These are phyloP conservation scores for Diphasiastrum complanatum DNA, from an alignment of 83 land plant species.

Conservation along the genomic window DNA sequence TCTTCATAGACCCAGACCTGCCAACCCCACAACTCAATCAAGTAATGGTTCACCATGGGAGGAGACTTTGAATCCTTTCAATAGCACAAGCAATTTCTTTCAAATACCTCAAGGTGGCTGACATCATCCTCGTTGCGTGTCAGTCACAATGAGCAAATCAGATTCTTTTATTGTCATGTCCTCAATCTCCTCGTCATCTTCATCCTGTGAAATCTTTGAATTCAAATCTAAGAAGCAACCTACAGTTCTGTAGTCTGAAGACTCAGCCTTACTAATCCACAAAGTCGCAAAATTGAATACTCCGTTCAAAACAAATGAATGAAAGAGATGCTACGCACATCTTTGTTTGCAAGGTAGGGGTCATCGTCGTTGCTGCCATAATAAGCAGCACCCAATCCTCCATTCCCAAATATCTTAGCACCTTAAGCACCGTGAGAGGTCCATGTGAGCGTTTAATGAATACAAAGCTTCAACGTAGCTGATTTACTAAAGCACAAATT, in stretches of 20 bases:
- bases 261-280: neutral
- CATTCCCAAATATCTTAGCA: slow-evolving; percentile 59
- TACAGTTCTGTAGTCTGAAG: too few species aligned
- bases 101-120: slow-evolving; percentile 68
- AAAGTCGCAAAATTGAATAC: neutral
- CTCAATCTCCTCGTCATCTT: slow-evolving; percentile 71
- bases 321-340: slow-evolving; percentile 32
- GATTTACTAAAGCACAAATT: slow-evolving; percentile 7
- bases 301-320: neutral
- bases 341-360: slow-evolving; percentile 63
- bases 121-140: slow-evolving; percentile 84
- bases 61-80: neutral
- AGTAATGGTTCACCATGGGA: neutral
- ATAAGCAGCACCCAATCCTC: slow-evolving; percentile 51
- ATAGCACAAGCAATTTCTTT: too few species aligned
- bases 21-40: neutral
- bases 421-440: too few species aligned
- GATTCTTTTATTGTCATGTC: slow-evolving; percentile 72
- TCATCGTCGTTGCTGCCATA: slow-evolving; percentile 66
- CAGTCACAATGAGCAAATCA: slow-evolving; percentile 74
- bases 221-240: neutral
- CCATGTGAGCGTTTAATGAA: too few species aligned
- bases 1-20: slow-evolving; percentile 61
- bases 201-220: slow-evolving; percentile 61
- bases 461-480: neutral